Percentiles rank a stretch among this genome's conserved stretches.
Evolutionary conservation across 257 asterid genomes (phyloP).

Genomic region (Petunia secreta): DNA sequence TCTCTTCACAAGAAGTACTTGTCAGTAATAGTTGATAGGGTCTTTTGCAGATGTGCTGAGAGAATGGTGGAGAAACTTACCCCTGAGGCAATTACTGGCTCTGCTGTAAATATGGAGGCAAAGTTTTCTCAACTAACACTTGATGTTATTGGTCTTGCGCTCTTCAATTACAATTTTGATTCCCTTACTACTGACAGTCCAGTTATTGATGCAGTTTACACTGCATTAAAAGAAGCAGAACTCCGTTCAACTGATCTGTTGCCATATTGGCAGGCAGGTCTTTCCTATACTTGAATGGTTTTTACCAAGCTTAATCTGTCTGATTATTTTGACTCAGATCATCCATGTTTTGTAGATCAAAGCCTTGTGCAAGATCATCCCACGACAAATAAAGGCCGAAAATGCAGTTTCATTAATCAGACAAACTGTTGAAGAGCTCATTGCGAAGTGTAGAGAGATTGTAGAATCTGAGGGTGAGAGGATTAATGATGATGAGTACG

Average conservation of each 20-base stretch:
- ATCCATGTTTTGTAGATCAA: constrained; percentile 52
- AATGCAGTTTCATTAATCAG: constrained; percentile 79
- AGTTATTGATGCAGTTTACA: constrained; percentile 93
- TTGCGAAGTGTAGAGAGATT: constrained; percentile 77
- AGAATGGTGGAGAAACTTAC: constrained; percentile 80
- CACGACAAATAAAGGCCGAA: constrained; percentile 90
- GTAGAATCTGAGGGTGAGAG: constrained; percentile 94
- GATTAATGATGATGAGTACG: constrained; percentile 87
- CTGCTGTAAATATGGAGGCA: constrained; percentile 89
- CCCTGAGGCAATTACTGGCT: constrained; percentile 52
- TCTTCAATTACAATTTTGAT: constrained; percentile 89
- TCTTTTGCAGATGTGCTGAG: constrained; percentile 93
- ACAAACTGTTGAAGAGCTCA: constrained; percentile 84
- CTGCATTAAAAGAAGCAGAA: constrained; percentile 93
- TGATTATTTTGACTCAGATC: neutral
- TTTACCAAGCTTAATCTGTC: constrained; percentile 25
- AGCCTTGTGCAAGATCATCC: constrained; percentile 76
- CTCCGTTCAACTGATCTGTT: constrained; percentile 84
- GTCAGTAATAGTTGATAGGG: constrained; percentile 93
- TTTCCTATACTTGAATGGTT: constrained; percentile 24
- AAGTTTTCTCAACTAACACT: constrained; percentile 93
- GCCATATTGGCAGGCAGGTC: constrained; percentile 94
- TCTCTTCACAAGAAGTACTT: constrained; percentile 99
- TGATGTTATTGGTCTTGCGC: constrained; percentile 88
- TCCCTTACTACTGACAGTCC: constrained; percentile 85